Evolutionary conservation across 768 basidiomycete species (phyloP), one percentile per base, ranked within the genome.

Genomic region (Mycena indigotica): DNA sequence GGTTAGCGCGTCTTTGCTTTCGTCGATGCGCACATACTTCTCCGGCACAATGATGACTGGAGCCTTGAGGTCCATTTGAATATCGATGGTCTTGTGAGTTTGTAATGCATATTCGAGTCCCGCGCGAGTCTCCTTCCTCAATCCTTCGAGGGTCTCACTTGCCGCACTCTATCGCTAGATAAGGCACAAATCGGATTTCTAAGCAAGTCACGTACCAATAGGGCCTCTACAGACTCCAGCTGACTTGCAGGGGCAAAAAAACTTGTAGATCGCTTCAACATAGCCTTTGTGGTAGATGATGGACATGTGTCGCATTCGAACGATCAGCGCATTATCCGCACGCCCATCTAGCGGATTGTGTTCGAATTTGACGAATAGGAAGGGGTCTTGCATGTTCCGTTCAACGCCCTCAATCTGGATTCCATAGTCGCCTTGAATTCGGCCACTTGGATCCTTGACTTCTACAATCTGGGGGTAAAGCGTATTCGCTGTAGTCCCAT

Each of bases 31-130:
- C 17, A 70, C 77, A 54, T 68, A 95, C 93, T 93, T 87, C 75
- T 98, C 96, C 1, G 97, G 97, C 52, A 98, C 83, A 65, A 99
- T 93, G 68, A 99, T 97, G 64, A 99, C 85, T 4, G 97, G 97
- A 0, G 97, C 94, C 66, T 96, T 92, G 80, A 99, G 82, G 67
- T 99, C 95, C 75, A 99, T 84, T 63, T 93, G 91, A n/a, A 99
- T 79, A 69, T 98, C 95, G 41, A 98, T 79, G 1, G 97, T 98
- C 78, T 94, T 96, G 79, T 97, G 95, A 16, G 85, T 87, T 70
- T 95, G 88, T 48, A 99, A 73, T 0, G 96, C 96, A 73, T 89
- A 89, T 75, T 98, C 96, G 52, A 99, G 77, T 16, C 97, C 94
- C 0, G 93, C 92, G 52, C 97, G 77, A 5, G 97, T 98, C 68